phyloP scores from a whole-genome alignment of 495 filamentous ascomycete species.

The Neurospora africana region DNA sequence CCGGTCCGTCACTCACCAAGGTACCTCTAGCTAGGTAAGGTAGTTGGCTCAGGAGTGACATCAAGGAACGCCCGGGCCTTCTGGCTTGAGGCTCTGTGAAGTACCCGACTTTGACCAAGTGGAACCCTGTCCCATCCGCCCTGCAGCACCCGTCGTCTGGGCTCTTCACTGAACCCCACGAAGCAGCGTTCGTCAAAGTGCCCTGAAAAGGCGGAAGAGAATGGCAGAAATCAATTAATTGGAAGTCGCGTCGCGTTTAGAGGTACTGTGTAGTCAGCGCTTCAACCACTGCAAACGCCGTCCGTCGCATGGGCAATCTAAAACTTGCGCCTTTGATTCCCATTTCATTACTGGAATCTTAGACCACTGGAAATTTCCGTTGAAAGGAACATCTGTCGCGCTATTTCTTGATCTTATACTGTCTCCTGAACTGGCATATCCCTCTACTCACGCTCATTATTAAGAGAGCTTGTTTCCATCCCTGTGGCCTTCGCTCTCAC shows the following conservation, averaged over 20 bases:
- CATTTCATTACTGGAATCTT: not conserved
- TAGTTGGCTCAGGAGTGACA: not conserved
- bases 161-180: not conserved
- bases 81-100: not conserved
- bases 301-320: not conserved
- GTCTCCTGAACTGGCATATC: not conserved
- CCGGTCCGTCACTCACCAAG: not conserved
- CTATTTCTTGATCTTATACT: not conserved
- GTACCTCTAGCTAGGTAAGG: no score
- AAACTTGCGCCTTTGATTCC: not conserved
- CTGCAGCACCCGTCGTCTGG: not conserved
- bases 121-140: not conserved
- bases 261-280: not conserved
- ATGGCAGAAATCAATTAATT: constrained; percentile 9
- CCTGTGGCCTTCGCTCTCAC: not conserved
- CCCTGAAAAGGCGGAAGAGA: not conserved
- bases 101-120: not conserved
- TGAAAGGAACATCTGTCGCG: not conserved
- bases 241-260: constrained; percentile 15
- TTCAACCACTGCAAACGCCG: not conserved
- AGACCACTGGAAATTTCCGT: not conserved
- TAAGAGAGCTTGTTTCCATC: not conserved
- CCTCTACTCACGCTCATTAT: not conserved
- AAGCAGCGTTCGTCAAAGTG: not conserved
- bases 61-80: not conserved